Evolutionary conservation across 139 green algal genomes (phyloP), one percentile per base, ranked within the genome.

Genomic region (Micractinium conductrix): DNA sequence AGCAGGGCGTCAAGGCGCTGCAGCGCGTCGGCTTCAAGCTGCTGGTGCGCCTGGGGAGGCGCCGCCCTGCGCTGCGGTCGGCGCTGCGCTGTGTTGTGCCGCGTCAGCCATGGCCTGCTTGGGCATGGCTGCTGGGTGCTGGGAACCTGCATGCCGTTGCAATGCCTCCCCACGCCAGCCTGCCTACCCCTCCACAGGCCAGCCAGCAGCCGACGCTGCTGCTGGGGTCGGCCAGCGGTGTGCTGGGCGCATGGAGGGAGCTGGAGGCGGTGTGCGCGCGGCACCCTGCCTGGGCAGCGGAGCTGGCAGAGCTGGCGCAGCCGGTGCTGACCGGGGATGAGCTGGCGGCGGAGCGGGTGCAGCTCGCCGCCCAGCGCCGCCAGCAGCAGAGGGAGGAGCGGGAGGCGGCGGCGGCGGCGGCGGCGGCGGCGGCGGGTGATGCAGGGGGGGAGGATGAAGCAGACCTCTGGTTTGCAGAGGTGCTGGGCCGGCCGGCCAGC

Each of bases 131-230:
- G n/a, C n/a, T n/a, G n/a, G n/a, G n/a, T n/a, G n/a, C n/a, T n/a
- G n/a, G n/a, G n/a, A n/a, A n/a, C n/a, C n/a, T n/a, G n/a, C n/a
- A n/a, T n/a, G n/a, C n/a, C n/a, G n/a, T n/a, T n/a, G n/a, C n/a
- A n/a, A n/a, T n/a, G n/a, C n/a, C n/a, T n/a, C n/a, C n/a, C n/a
- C n/a, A n/a, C n/a, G n/a, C n/a, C n/a, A n/a, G n/a, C n/a, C n/a
- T n/a, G n/a, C n/a, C n/a, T n/a, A n/a, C n/a, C n/a, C n/a, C n/a
- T n/a, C n/a, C n/a, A n/a, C 55, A 72, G 55, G 75, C 40, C 53
- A 81, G 75, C 75, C 75, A 81, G 38, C 75, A 81, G 53, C 75
- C 75, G 55, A 81, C 75, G 26, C 53, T 81, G 75, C 55, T 81
- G 37, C 48, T 67, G 35, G 33, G 17, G 35, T 2, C 7, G 17